Conservation (phyloP, 2,329 filamentous ascomycete species). For the Geosmithia putterillii region DNA sequence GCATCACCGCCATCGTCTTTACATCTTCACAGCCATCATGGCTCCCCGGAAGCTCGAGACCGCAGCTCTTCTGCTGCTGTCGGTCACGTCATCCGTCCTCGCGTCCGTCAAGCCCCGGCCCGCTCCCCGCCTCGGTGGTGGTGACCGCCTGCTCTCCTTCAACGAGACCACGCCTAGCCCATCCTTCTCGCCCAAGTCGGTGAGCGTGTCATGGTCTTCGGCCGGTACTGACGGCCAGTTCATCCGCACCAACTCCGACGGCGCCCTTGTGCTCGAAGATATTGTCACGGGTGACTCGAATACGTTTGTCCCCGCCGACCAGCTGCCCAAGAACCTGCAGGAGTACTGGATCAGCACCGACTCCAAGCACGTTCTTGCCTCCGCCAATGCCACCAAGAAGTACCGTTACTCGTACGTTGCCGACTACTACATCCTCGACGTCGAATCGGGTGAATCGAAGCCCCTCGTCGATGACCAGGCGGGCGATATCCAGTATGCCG, state of each 20-base stretch:
- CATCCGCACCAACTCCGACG: constrained; percentile 36
- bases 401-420: constrained; percentile 58
- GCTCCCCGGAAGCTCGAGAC: background rate
- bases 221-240: constrained; percentile 50
- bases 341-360: constrained; percentile 53
- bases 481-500: constrained; percentile 56
- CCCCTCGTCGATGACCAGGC: constrained; percentile 45
- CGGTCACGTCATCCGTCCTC: constrained; percentile 8
- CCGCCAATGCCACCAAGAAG: constrained; percentile 54
- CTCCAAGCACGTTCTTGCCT: constrained; percentile 44
- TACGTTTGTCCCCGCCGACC: constrained; percentile 44
- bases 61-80: background rate
- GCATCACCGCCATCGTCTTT: background rate
- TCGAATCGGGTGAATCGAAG: constrained; percentile 38
- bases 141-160: constrained; percentile 43
- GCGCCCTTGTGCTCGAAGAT: constrained; percentile 47
- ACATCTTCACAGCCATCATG: background rate
- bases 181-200: constrained; percentile 30
- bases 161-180: constrained; percentile 42
- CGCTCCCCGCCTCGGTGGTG: constrained; percentile 41
- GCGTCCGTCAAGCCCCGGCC: constrained; percentile 36
- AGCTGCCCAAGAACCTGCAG: constrained; percentile 39
- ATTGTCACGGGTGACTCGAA: constrained; percentile 43
- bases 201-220: constrained; percentile 43
- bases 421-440: constrained; percentile 52